Base-by-base conservation (phyloP, 768 basidiomycete genomes). In the Boletus eberwhitei region DNA sequence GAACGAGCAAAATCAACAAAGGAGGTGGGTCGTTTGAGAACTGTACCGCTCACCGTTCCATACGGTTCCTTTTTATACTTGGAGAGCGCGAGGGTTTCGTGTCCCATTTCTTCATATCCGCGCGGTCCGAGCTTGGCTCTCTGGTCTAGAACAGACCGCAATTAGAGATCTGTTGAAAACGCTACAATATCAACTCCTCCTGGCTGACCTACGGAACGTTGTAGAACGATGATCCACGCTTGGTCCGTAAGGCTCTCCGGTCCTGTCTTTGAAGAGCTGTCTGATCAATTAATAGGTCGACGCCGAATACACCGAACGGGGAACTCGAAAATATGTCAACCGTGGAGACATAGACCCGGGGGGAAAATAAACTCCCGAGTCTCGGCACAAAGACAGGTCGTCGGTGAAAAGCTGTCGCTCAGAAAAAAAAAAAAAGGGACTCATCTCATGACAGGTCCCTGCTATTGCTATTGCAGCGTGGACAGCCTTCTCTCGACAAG, bases 41-140 rank as follows among this genome's bases (percentile, higher is more conserved):
- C 38, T 29, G 6, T 12, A n/a, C 17, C 5, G 26, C 63, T 65
- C 45, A 68, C 61, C 48, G 17, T 47, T 52, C 37, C 26, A 34
- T 14, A 31, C 16, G 13, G 43, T 13, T 43, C 40, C 19, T 47
- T 48, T 60, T 68, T 66, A 66, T 66, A 63, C 55, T 7, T 5
- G 35, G 19, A 11, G 24, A 22, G 22, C 12, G n/a, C 8, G 17
- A 26, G 12, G 26, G 46, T 41, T 11, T 37, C 26, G 34, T 43
- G 22, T 11, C 39, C 26, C 36, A 17, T 31, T 43, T 43, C 53
- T 51, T 34, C 61, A 52, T 44, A 19, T 49, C 58, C 40, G 48
- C 31, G 29, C 24, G n/a, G 36, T 55, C 47, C 38, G 22, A 24
- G 22, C 38, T 43, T 37, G 43, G 17, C 13, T 34, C 50, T 49